A percentile compares a stretch with the other conserved stretches of the same genome.
phyloP scores from a whole-genome alignment of 352 stramenopile genomes.

The Bremia lactucae region DNA sequence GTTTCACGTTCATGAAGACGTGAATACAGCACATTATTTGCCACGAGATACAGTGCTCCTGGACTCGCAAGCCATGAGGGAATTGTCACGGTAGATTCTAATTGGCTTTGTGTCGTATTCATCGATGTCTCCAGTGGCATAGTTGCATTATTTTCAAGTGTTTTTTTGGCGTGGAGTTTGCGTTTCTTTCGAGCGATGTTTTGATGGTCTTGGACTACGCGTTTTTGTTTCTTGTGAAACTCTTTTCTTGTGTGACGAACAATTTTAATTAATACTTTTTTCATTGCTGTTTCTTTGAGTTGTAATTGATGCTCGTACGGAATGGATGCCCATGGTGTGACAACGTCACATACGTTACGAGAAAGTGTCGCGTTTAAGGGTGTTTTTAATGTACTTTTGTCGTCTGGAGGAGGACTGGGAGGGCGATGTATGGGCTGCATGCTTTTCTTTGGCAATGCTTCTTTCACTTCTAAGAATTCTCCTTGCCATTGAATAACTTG shows the following conservation, averaged over 20 bases:
- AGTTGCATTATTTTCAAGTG: constrained; percentile 49
- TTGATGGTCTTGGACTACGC: constrained; percentile 39
- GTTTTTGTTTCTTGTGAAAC: constrained; percentile 83
- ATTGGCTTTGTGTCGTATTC: constrained; percentile 22
- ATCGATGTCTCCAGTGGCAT: too few relatives aligned
- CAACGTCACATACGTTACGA: constrained; percentile 57
- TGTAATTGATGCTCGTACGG: constrained; percentile 75
- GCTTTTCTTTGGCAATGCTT: constrained; percentile 52
- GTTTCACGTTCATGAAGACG: constrained; percentile 45
- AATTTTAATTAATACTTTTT: constrained; percentile 83
- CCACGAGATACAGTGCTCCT: constrained; percentile 62
- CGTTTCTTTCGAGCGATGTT: constrained; percentile 54
- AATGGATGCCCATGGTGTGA: constrained; percentile 73
- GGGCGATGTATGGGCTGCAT: constrained; percentile 23
- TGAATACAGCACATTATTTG: constrained; percentile 42
- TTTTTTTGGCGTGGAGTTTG: constrained; percentile 54
- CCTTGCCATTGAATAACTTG: constrained; percentile 50
- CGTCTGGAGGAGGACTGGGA: constrained; percentile 5
- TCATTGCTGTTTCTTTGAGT: constrained; percentile 84
- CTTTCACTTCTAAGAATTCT: constrained; percentile 66
- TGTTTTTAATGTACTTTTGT: constrained; percentile 2
- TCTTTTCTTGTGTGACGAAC: constrained; percentile 76
- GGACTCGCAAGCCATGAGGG: constrained; percentile 69
- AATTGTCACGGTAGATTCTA: constrained; percentile 32
- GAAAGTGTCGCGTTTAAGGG: constrained; percentile 13